Base-by-base conservation (phyloP, 2,329 filamentous ascomycete species). In the Ophiosphaerella herpotricha region DNA sequence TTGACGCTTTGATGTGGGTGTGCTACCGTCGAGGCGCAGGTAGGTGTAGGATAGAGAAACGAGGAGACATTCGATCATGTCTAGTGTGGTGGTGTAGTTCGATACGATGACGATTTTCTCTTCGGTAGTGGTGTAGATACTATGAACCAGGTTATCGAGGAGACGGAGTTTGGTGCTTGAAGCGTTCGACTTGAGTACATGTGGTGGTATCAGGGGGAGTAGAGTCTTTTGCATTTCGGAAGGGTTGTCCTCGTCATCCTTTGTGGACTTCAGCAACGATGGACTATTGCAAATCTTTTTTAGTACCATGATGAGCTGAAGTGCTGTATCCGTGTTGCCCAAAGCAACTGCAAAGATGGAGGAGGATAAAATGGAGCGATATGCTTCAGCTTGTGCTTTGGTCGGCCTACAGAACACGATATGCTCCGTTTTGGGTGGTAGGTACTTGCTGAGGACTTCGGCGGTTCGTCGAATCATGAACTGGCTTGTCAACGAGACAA, bases 71-170 rank as follows among this genome's bases (percentile, higher is more conserved):
- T 81, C 82, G 4, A 90, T 80, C 54, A 90, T 78, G 59, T 88
- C 85, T 8, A 90, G 79, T 0, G 87, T 90, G 8, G 85, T 84
- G 0, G 87, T 90, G 66, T 89, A 90, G 64, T 90, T 89, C 16
- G 86, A 89, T n/a, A 90, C 86, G 7, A 90, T 77, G 8, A 90
- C 85, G 21, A 90, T 82, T 62, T 90, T 90, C 61, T 90, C 87
- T 1, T 80, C 74, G 0, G 86, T 88, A 0, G 77, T 82, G 2
- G 76, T 80, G 41, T 79, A 80, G 21, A 90, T 78, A 9, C 78
- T 79, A 57, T 86, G 80, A 1, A 90, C 73, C 7, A 90, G 75
- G 44, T 82, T 79, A 63, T 90, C 86, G 2, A 90, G 76, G 1
- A 89, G 82, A 37, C 85, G 81, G 18, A 90, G 75, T 64, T 90